Conservation (phyloP, 2,329 filamentous ascomycete genomes). For the Xylaria sp. region DNA sequence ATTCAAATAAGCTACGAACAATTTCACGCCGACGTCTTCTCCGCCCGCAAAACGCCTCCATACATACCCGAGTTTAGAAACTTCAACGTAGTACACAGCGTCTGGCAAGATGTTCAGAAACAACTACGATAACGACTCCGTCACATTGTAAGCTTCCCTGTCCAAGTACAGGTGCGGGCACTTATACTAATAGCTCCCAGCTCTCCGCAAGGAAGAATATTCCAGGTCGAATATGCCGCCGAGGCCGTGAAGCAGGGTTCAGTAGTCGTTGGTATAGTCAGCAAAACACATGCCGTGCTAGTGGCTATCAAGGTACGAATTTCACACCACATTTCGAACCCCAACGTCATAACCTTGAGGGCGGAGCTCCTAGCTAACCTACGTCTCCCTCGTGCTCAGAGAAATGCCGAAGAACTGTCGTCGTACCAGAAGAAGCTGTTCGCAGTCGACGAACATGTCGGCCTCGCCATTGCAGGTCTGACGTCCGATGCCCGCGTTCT, state of each 20-base stretch:
- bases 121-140: constrained; percentile 99
- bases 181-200: constrained; percentile 59
- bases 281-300: constrained; percentile 97
- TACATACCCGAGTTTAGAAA: not conserved
- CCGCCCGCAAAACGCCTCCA: constrained; percentile 10
- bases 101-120: constrained; percentile 90
- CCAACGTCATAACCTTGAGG: not conserved
- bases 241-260: constrained; percentile 99
- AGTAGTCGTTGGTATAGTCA: constrained; percentile 94
- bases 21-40: constrained; percentile 30
- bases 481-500: constrained; percentile 98
- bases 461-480: constrained; percentile 94
- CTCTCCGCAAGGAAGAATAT: constrained; percentile 98
- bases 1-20: constrained; percentile 35
- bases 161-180: constrained; percentile 31
- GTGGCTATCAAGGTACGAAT: constrained; percentile 90
- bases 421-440: constrained; percentile 99
- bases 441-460: constrained; percentile 93
- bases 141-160: constrained; percentile 86
- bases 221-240: constrained; percentile 98
- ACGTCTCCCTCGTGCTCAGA: constrained; percentile 61
- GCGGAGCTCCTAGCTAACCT: constrained; percentile 13
- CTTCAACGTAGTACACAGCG: constrained; percentile 3
- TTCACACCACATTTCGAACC: not conserved
- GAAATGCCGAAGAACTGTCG: constrained; percentile 98